These are phyloP conservation scores for Schizothecium vesticola DNA, from an alignment of 495 filamentous ascomycete species.

Conservation along the genomic window DNA sequence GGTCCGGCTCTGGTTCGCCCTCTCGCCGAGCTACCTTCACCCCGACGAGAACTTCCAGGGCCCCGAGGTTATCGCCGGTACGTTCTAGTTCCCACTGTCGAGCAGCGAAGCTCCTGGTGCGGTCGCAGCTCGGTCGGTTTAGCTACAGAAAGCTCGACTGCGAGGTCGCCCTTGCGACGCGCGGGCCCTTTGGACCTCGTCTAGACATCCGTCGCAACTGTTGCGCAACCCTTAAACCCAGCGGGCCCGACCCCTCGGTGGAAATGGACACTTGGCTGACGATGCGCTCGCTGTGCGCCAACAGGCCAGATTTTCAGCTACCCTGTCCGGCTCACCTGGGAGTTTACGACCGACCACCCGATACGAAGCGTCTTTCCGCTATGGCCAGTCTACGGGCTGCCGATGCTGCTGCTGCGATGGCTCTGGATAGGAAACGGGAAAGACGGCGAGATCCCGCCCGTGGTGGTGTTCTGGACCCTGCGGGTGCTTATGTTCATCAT, in stretches of 20 bases:
- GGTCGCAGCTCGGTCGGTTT: neutral
- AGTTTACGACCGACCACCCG: conserved; percentile 79
- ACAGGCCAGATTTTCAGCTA: conserved; percentile 85
- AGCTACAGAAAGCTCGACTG: no score
- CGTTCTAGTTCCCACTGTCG: conserved; percentile 22
- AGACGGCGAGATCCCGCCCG: conserved; percentile 56
- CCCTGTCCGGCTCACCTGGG: conserved; percentile 83
- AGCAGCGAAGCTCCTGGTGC: neutral
- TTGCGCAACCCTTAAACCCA: no score
- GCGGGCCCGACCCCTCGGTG: no score
- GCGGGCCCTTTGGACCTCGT: no score
- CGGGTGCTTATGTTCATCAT: conserved; percentile 84
- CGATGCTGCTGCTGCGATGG: conserved; percentile 87
- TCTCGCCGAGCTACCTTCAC: conserved; percentile 93
- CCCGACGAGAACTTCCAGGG: conserved; percentile 99
- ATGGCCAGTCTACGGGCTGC: conserved; percentile 89
- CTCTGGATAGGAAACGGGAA: conserved; percentile 62
- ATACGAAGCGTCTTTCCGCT: conserved; percentile 93
- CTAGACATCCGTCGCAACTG: no score
- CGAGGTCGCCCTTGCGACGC: no score
- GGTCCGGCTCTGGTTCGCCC: conserved; percentile 88
- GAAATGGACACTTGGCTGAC: neutral
- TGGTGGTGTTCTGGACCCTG: conserved; percentile 81
- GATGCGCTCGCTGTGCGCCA: neutral
- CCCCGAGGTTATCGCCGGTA: conserved; percentile 94